Base-by-base conservation (phyloP, 2,329 filamentous ascomycete genomes). In the Rutstroemia sydowiana region DNA sequence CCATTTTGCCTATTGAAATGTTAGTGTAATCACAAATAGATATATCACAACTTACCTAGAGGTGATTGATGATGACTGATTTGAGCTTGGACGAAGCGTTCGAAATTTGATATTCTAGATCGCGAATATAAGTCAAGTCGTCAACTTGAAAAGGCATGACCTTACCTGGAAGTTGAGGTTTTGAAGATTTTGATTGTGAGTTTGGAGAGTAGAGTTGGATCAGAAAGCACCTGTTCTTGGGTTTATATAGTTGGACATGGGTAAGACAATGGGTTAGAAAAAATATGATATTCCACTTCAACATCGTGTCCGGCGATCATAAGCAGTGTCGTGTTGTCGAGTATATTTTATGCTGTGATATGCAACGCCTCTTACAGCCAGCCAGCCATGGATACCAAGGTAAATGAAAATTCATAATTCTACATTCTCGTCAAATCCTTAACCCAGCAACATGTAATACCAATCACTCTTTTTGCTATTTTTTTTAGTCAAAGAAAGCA, bases 171-270 rank as follows among this genome's bases (percentile, higher is more conserved):
- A 43, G 20, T 43, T 26, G 11, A 34, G 2, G 20, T n/a, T 34
- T 26, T 26, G 20, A 28, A 48, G 39, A n/a, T n/a, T 49, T 3
- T 11, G 20, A 14, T 5, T 42, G 8, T 48, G 37, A 23, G 46
- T 3, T 37, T 48, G 36, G 36, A 36, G n/a, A 43, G 20, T 43
- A 26, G 20, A 3, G 7, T 40, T 40, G 0, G 7, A n/a, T 14
- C 1, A 8, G 16, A 43, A 13, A 18, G 23, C n/a, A 23, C n/a
- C 31, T 30, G 16, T 41, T 32, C 26, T 48, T 18, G 14, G 8
- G 39, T 43, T 43, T 49, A 49, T 49, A 49, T 49, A 49, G 34
- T 30, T 43, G 7, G 20, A 14, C 5, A 47, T 28, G n/a, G 32
- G 45, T 20, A 42, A 41, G 26, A 48, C 5, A 28, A 43, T 34